A percentile compares a stretch with the other conserved stretches of the same genome.
Evolutionary conservation across 2,329 filamentous ascomycete genomes (phyloP).

Genomic region (Didymella sp.): DNA sequence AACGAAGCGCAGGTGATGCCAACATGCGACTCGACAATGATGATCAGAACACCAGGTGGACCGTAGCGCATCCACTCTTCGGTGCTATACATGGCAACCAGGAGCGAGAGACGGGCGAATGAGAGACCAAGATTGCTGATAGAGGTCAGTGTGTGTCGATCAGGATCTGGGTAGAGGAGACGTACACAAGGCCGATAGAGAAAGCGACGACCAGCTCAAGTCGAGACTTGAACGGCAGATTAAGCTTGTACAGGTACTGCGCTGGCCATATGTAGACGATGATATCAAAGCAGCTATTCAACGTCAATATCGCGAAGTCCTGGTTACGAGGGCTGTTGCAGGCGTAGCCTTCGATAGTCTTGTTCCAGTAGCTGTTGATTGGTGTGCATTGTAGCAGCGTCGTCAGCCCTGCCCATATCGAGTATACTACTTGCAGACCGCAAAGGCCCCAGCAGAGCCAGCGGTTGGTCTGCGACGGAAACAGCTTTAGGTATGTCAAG

Average conservation of each 20-base stretch:
- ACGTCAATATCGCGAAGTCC: slow-evolving; percentile 17
- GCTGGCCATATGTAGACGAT: slow-evolving; percentile 28
- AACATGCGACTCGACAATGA: slow-evolving; percentile 19
- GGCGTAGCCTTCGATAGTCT: slow-evolving; percentile 5
- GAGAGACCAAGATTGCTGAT: slow-evolving; percentile 16
- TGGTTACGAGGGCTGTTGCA: slow-evolving; percentile 22
- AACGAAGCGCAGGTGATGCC: slow-evolving; percentile 16
- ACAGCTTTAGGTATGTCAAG: slow-evolving; percentile 22
- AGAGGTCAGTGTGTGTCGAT: not conserved
- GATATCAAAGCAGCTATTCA: slow-evolving; percentile 28
- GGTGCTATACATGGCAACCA: slow-evolving; percentile 20
- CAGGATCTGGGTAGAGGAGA: not conserved
- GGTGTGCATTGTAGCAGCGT: slow-evolving; percentile 20
- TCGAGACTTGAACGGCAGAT: slow-evolving; percentile 21
- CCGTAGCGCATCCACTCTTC: slow-evolving; percentile 18
- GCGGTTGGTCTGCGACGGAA: slow-evolving; percentile 21
- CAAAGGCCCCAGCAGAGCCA: slow-evolving; percentile 22
- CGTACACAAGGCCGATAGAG: slow-evolving; percentile 22
- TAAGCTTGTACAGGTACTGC: slow-evolving; percentile 29
- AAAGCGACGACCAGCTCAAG: slow-evolving; percentile 22
- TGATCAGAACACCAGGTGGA: slow-evolving; percentile 16
- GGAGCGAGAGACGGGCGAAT: slow-evolving; percentile 16
- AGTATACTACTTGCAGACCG: slow-evolving; percentile 11
- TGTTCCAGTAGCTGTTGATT: slow-evolving; percentile 17
- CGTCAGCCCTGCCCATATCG: slow-evolving; percentile 8